Evolutionary conservation across 1,139 yeast species (phyloP), one percentile per base, ranked within the genome.

Genomic region (Pichia sp.): DNA sequence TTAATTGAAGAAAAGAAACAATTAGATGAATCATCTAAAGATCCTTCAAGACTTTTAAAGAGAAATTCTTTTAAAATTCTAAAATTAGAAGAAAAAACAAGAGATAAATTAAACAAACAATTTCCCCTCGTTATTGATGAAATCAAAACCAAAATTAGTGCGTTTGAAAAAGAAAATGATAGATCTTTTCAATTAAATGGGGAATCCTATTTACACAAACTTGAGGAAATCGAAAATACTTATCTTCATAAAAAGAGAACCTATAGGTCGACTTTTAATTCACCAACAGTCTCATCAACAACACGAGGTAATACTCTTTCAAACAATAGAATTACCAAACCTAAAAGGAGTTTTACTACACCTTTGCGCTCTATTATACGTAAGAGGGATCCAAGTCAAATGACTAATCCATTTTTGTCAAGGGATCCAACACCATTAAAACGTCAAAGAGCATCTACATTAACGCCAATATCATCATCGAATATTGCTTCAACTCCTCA

Each of bases 1-100:
- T 61, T 89, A 15, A 62, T 78, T 28, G 63, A 66, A 18, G 95
- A 87, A 52, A 82, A 82, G 50, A 56, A 61, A 5, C 76, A 76
- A 38, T 68, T 91, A 31, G 78, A 71, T 35, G 81, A 78, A 49
- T 78, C 93, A 5, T 74, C 85, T 1, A 81, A 78, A 52, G 94
- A 91, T 57, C 80, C 96, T 0, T 79, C 93, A 0, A 70, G 97
- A 47, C 67, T 89, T 32, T 64, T 84, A 39, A 75, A 84, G 47
- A 76, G 85, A 53, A 80, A 87, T 49, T 83, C 91, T 3, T 89
- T 93, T 50, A 80, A 80, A 47, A 80, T 88, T 22, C 64, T 89
- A 42, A 69, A 85, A 46, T 74, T 82, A 47, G 97, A 91, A 59
- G 96, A 88, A 55, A 80, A 74, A 54, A 69, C 78, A 33, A 68